These are phyloP conservation scores for Tephrocybe rancida DNA, from an alignment of 768 basidiomycete genomes.

Conservation along the genomic window DNA sequence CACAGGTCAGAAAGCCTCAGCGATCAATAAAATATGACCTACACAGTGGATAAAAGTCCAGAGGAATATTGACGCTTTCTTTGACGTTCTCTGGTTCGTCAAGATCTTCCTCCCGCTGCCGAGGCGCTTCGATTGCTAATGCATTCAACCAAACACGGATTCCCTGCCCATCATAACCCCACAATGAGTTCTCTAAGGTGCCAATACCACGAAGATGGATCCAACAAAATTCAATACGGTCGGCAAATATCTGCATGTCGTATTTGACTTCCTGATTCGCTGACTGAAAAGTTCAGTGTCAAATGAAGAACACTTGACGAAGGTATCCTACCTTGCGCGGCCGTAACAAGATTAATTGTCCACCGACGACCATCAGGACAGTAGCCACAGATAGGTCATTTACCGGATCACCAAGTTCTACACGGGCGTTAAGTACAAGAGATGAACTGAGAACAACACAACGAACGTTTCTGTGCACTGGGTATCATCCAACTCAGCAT, in stretches of 20 bases:
- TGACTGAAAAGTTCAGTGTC: conserved; percentile 45
- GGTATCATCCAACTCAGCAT: conserved; percentile 99
- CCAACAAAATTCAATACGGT: conserved; percentile 99
- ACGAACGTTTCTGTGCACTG: conserved; percentile 85
- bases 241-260: conserved; percentile 95
- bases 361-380: conserved; percentile 94
- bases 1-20: conserved; percentile 10
- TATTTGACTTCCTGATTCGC: conserved; percentile 91
- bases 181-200: conserved; percentile 93
- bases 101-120: conserved; percentile 32
- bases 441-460: not conserved
- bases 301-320: not conserved
- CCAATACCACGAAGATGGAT: conserved; percentile 94
- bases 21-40: conserved; percentile 29
- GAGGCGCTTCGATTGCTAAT: conserved; percentile 77
- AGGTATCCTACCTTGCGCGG: conserved; percentile 74
- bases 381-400: conserved; percentile 94
- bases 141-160: conserved; percentile 97
- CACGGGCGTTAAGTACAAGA: conserved; percentile 3
- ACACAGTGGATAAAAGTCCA: conserved; percentile 98
- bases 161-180: conserved; percentile 92
- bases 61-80: conserved; percentile 89
- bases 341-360: conserved; percentile 84
- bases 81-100: conserved; percentile 59
- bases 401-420: conserved; percentile 92